Percentiles rank a stretch among this genome's conserved stretches.
These are phyloP conservation scores for Suhomyces ambrosiae DNA, from an alignment of 1,139 yeast species.

Conservation along the genomic window DNA sequence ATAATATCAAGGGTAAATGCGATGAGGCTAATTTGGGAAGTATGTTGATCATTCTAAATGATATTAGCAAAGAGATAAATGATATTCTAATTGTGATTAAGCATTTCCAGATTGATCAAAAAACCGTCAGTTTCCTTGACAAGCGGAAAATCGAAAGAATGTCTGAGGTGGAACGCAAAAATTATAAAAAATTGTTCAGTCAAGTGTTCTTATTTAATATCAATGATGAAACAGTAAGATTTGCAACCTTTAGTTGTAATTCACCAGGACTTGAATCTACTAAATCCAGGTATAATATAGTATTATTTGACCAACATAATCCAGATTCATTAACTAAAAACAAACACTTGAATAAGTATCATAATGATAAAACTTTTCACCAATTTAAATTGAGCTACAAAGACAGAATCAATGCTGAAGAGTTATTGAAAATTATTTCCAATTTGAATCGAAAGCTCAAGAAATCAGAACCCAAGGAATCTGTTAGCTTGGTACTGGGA, in stretches of 20 bases:
- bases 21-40: conserved; percentile 16
- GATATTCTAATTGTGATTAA: conserved; percentile 40
- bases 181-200: conserved; percentile 21
- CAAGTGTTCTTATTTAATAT: conserved; percentile 25
- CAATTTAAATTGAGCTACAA: conserved; percentile 32
- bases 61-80: conserved; percentile 34
- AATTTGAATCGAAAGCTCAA: conserved; percentile 18
- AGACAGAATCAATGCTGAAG: conserved; percentile 31
- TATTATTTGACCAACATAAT: conserved; percentile 24
- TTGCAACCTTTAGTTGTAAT: conserved; percentile 25
- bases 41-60: conserved; percentile 33
- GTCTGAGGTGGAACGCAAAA: conserved; percentile 15
- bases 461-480: conserved; percentile 4
- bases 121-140: conserved; percentile 34
- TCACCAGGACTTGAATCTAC: conserved; percentile 36
- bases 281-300: conserved; percentile 29
- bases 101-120: conserved; percentile 32
- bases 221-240: conserved; percentile 18
- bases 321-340: conserved; percentile 15
- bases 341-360: conserved; percentile 10
- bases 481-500: not conserved
- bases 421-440: conserved; percentile 27
- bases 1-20: conserved; percentile 6
- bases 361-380: conserved; percentile 29
- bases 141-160: conserved; percentile 16